Base-by-base conservation (phyloP, 2,329 filamentous ascomycete species). In the Atkinsonella texensis region DNA sequence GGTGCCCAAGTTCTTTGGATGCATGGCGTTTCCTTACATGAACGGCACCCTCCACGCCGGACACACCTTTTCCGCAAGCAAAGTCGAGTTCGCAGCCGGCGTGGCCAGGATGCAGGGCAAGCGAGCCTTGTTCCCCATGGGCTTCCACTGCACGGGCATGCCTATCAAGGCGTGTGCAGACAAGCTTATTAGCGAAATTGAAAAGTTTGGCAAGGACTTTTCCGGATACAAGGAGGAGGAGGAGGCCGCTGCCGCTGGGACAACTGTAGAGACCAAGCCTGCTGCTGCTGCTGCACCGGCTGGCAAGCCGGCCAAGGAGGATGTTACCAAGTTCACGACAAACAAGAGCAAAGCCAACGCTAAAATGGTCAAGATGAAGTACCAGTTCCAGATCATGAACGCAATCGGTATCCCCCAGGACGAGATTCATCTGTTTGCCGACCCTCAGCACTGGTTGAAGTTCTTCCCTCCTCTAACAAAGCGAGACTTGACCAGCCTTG, bases 111-210 rank as follows among this genome's bases (percentile, higher is more conserved):
- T 97, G 88, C 81, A 89, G 67, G 93, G 93, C 63, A 91, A 91
- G 74, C 79, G 85, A 50, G 77, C 84, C 52, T 75, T 97, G 50
- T 96, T 93, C 67, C 93, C 93, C 52, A 84, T 93, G 63, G 93
- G 91, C 33, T 98, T 89, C 74, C 93, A 98, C 75, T 71, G 69
- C 71, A 97, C 91, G 0, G 93, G 93, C 61, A 94, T 98, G 85
- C 89, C 90, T 45, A 98, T 98, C 75, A 96, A 96, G 71, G 90
- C 93, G 6, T 94, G 88, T 63, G 89, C 93, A 51, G 91, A 98
- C 74, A 97, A 97, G 75, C 80, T 98, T 45, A 82, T 85, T 53
- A 83, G 88, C 56, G 93, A 98, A 71, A 84, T 97, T 52, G 82
- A 87, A 69, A 75, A 85, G 71, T 98, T 97, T 63, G 93, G 93